A percentile compares a stretch with the other conserved stretches of the same genome.
Conservation (phyloP, 306 rosid genomes). For the Medicago lupulina region DNA sequence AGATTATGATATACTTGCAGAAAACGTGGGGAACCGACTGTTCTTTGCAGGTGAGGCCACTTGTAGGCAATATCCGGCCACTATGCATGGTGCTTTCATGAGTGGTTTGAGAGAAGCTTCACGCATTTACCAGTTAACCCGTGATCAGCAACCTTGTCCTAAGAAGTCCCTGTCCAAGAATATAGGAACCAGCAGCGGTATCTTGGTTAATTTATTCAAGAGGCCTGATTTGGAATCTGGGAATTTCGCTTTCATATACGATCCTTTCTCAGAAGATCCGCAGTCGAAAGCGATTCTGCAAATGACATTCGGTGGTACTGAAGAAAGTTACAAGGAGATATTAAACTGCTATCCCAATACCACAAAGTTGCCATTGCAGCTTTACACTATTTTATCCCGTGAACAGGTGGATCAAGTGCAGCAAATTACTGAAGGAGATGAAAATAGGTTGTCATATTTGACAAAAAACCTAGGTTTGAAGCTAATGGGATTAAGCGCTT, state of each 20-base stretch:
- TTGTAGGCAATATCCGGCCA: conserved; percentile 89
- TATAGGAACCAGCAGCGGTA: conserved; percentile 54
- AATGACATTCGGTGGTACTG: conserved; percentile 52
- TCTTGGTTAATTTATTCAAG: conserved; percentile 68
- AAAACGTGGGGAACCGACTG: conserved; percentile 74
- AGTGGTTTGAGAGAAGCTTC: conserved; percentile 98
- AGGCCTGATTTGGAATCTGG: conserved; percentile 71
- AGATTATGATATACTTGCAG: conserved; percentile 89
- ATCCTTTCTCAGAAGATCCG: conserved; percentile 59
- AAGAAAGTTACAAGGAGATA: conserved; percentile 47
- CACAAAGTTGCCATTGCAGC: conserved; percentile 55
- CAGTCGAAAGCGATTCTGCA: conserved; percentile 72
- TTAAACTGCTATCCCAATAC: conserved; percentile 45
- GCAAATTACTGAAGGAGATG: conserved; percentile 51
- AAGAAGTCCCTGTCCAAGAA: conserved; percentile 56
- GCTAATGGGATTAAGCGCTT: conserved; percentile 72
- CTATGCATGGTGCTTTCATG: conserved; percentile 94
- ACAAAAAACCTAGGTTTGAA: conserved; percentile 67
- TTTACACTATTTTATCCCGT: conserved; percentile 68
- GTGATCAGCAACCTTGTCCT: conserved; percentile 48
- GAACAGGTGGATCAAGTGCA: conserved; percentile 69
- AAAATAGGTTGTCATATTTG: conserved; percentile 55
- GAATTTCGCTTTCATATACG: conserved; percentile 64
- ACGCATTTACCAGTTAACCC: conserved; percentile 56
- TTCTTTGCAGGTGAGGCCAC: conserved; percentile 99